Evolutionary conservation across 495 filamentous ascomycete species (phyloP), one percentile per base, ranked within the genome.

Genomic region (Amniculicola lignicola): DNA sequence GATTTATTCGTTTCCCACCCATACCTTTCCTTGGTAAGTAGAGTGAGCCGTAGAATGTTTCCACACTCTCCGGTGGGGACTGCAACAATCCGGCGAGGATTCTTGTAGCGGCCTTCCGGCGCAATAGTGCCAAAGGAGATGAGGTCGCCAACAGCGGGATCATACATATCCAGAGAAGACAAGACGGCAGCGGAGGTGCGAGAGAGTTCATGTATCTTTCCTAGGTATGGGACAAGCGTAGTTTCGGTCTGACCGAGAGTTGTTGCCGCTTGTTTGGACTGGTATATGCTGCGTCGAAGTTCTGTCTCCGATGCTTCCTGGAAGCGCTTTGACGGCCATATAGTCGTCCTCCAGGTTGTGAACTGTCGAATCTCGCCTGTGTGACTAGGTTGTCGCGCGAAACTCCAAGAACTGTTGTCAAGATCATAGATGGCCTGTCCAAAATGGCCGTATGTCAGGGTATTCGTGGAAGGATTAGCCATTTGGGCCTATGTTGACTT

Each of bases 361-460:
- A 72, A 18, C 23, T 41, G 23, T 3, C 48, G 27, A n/a, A 66
- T 57, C 14, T 36, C 15, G n/a, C 22, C 50, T 54, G 47, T 33
- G 21, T 41, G 25, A 22, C 43, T 47, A 5, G 45, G 23, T 1
- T 56, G 67, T 9, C 71, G 53, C 53, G 74, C 61, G 65, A 87
- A 87, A 7, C 43, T 64, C 85, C 85, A 88, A 55, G 70, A 37
- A 29, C 74, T 70, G n/a, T 67, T 71, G 12, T 79, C 76, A 16
- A 69, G 48, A 57, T 78, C 68, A 66, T 86, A 88, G 28, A 68
- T 51, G 21, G 79, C 72, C 62, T 73, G 73, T 62, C 84, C 84
- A 51, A 83, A 63, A 64, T 86, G 82, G 74, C 85, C 85, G 73
- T 84, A 87, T 46, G 76, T 77, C 43, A 87, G 78, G 76, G 78